phyloP scores from a whole-genome alignment of 495 filamentous ascomycete species.

The Trichoderma virens region DNA sequence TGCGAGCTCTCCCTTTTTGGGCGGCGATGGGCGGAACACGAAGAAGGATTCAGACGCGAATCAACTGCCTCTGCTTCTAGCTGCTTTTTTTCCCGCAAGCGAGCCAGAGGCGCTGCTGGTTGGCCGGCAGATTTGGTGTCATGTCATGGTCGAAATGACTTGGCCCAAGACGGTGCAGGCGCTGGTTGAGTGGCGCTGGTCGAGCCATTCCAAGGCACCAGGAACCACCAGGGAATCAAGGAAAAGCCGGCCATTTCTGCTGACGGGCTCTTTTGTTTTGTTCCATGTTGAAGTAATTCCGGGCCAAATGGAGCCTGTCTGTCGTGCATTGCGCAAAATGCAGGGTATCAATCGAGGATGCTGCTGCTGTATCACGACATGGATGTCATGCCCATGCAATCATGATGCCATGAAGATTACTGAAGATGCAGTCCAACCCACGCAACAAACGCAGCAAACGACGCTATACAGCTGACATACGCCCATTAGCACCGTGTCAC shows the following conservation, averaged over 20 bases:
- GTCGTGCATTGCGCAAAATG: too few relatives aligned
- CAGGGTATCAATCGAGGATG: not conserved
- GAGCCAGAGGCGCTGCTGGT: not conserved
- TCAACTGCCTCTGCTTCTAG: too few relatives aligned
- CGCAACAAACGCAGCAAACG: too few relatives aligned
- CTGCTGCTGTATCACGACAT: too few relatives aligned
- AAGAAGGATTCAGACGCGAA: not conserved
- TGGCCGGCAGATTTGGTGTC: slow-evolving; percentile 1
- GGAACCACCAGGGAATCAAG: not conserved
- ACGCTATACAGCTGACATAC: too few relatives aligned
- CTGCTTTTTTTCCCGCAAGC: slow-evolving; percentile 2
- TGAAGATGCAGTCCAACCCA: too few relatives aligned
- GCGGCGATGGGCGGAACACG: not conserved
- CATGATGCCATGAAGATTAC: slow-evolving; percentile 1
- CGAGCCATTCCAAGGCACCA: not conserved
- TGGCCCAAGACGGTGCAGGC: not conserved
- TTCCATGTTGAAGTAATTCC: not conserved
- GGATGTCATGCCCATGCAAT: not conserved
- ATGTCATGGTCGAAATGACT: not conserved
- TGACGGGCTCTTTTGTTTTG: not conserved
- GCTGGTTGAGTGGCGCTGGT: not conserved
- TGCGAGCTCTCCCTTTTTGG: not conserved
- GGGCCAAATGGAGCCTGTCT: not conserved
- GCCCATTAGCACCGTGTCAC: too few relatives aligned
- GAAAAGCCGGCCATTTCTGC: not conserved